Percentiles rank a stretch among this genome's conserved stretches.
Conservation (phyloP, 2,329 filamentous ascomycete species). For the Tothia fuscella region DNA sequence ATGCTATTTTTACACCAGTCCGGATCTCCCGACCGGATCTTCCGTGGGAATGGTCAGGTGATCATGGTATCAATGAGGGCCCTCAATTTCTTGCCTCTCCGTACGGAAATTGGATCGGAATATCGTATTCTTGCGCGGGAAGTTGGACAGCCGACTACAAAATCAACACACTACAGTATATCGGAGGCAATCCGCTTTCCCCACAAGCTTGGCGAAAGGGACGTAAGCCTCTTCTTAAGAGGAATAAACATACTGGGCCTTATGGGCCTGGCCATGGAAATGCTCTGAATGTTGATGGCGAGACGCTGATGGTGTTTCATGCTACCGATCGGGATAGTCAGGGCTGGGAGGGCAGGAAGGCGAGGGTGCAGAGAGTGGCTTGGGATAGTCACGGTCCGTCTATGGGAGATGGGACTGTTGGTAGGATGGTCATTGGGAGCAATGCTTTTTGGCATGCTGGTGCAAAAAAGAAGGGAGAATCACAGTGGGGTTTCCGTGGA, state of each 20-base stretch:
- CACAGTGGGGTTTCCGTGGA: no score
- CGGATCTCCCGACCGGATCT: slow-evolving; percentile 30
- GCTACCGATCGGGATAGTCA: slow-evolving; percentile 32
- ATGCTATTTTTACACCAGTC: slow-evolving; percentile 22
- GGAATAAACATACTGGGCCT: slow-evolving; percentile 24
- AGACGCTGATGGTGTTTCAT: slow-evolving; percentile 33
- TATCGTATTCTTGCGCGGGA: slow-evolving; percentile 36
- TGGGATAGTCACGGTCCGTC: slow-evolving; percentile 26
- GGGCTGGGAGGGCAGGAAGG: slow-evolving; percentile 34
- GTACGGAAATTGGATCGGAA: slow-evolving; percentile 27
- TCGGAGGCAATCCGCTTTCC: slow-evolving; percentile 29
- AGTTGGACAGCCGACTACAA: slow-evolving; percentile 38
- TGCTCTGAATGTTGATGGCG: slow-evolving; percentile 26
- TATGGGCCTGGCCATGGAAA: slow-evolving; percentile 36
- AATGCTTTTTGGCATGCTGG: no score
- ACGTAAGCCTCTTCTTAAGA: slow-evolving; percentile 26
- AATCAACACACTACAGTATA: slow-evolving; percentile 32
- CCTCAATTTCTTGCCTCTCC: slow-evolving; percentile 27
- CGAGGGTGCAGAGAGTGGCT: slow-evolving; percentile 31
- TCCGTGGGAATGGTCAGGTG: slow-evolving; percentile 29
- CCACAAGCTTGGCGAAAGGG: slow-evolving; percentile 28
- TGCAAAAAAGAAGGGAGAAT: no score
- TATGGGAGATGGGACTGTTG: slow-evolving; percentile 27
- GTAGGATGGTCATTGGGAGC: slow-evolving; percentile 4
- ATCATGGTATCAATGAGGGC: slow-evolving; percentile 34